Conservation (phyloP, 768 basidiomycete species). For the Trametes sanguinea region DNA sequence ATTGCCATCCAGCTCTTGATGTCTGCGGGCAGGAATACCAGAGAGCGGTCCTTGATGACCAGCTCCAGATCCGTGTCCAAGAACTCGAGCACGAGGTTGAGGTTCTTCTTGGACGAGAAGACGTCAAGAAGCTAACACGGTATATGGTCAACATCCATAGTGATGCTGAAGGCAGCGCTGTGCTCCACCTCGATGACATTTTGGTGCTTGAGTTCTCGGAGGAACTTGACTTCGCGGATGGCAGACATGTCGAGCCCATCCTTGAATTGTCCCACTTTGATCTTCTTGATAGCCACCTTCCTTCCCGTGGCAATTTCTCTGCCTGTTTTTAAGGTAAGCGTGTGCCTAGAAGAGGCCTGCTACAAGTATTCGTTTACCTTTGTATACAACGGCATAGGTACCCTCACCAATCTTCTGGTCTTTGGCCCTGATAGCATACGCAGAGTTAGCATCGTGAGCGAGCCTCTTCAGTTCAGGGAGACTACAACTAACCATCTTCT, state of each 20-base stretch:
- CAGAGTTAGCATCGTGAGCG: too few relatives aligned
- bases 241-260: slow-evolving; percentile 99
- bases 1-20: slow-evolving; percentile 99
- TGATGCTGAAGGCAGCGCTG: background rate
- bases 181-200: slow-evolving; percentile 86
- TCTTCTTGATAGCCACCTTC: slow-evolving; percentile 98
- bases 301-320: slow-evolving; percentile 71
- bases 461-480: too few relatives aligned
- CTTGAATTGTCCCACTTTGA: slow-evolving; percentile 94
- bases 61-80: slow-evolving; percentile 95
- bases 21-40: slow-evolving; percentile 92
- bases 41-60: slow-evolving; percentile 89
- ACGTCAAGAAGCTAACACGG: slow-evolving; percentile 83
- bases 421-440: slow-evolving; percentile 55
- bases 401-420: slow-evolving; percentile 87
- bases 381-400: slow-evolving; percentile 94
- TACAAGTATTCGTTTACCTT: slow-evolving; percentile 51
- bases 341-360: slow-evolving; percentile 13
- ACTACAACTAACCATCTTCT: slow-evolving; percentile 55
- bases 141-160: background rate
- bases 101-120: slow-evolving; percentile 93
- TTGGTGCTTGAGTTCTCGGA: slow-evolving; percentile 90
- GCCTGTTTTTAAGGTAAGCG: slow-evolving; percentile 44
- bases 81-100: slow-evolving; percentile 97
- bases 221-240: slow-evolving; percentile 95